Conservation (phyloP, 257 asterid genomes). For the Rhazya stricta region DNA sequence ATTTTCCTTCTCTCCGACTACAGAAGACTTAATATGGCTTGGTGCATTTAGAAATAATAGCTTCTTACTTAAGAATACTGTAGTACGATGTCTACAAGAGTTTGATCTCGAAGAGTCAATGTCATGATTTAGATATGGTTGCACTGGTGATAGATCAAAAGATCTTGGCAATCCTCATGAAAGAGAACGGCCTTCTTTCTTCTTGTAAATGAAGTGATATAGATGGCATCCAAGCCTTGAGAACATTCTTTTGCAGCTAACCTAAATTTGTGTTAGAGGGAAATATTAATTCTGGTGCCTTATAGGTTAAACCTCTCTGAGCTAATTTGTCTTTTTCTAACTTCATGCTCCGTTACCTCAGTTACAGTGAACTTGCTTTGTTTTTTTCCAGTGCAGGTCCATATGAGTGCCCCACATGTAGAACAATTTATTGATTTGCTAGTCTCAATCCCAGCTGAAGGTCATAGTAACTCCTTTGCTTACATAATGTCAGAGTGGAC, state of each 20-base stretch:
- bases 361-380: constrained; percentile 4
- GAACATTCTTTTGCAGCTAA: background rate
- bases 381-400: constrained; percentile 61
- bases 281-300: background rate
- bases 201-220: background rate
- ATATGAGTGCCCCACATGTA: constrained; percentile 75
- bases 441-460: constrained; percentile 73
- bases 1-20: background rate
- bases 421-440: constrained; percentile 80
- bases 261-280: background rate
- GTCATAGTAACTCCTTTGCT: constrained; percentile 64
- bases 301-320: background rate
- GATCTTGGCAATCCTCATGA: background rate
- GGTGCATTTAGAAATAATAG: background rate
- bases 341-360: constrained; percentile 10
- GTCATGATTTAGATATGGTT: background rate
- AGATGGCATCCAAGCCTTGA: background rate
- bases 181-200: background rate
- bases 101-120: background rate
- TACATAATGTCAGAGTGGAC: constrained; percentile 96
- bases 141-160: background rate
- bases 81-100: background rate
- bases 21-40: background rate
- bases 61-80: background rate
- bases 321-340: background rate